A percentile compares a stretch with the other conserved stretches of the same genome.
Evolutionary conservation across 495 filamentous ascomycete species (phyloP).

Genomic region (Neurospora cerealis): DNA sequence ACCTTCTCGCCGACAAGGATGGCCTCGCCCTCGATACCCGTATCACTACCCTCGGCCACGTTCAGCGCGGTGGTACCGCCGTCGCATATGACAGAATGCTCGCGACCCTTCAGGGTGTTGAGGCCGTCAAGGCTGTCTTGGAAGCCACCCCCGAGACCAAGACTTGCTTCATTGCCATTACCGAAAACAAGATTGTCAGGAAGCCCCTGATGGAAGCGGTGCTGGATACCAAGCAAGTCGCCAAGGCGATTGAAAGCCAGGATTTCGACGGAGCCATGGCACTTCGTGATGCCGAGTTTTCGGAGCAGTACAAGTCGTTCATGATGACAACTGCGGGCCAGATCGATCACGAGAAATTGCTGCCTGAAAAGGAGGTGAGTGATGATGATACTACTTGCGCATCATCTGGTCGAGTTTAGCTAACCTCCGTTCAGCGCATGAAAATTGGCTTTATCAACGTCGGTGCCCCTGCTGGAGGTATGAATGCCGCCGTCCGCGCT

Average conservation of each 20-base stretch:
- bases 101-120: constrained; percentile 86
- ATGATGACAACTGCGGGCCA: constrained; percentile 68
- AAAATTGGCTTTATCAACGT: constrained; percentile 93
- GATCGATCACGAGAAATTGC: constrained; percentile 31
- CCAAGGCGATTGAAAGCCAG: constrained; percentile 65
- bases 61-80: constrained; percentile 85
- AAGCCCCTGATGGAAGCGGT: constrained; percentile 87
- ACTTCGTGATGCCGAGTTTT: constrained; percentile 85
- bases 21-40: constrained; percentile 75
- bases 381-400: too few relatives aligned
- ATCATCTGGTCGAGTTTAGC: background rate
- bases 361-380: constrained; percentile 65
- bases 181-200: constrained; percentile 93
- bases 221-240: constrained; percentile 68
- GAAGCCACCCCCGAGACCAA: constrained; percentile 80
- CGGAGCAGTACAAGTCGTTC: constrained; percentile 83
- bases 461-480: constrained; percentile 95
- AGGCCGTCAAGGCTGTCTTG: constrained; percentile 93
- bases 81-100: constrained; percentile 94
- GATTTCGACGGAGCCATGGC: constrained; percentile 81
- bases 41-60: constrained; percentile 91
- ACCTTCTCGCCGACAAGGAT: constrained; percentile 65
- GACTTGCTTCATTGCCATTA: constrained; percentile 91
- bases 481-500: constrained; percentile 94
- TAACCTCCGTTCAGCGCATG: constrained; percentile 55